Evolutionary conservation across 2,329 filamentous ascomycete species (phyloP), one percentile per base, ranked within the genome.

Genomic region (Aspergillus cejpii): DNA sequence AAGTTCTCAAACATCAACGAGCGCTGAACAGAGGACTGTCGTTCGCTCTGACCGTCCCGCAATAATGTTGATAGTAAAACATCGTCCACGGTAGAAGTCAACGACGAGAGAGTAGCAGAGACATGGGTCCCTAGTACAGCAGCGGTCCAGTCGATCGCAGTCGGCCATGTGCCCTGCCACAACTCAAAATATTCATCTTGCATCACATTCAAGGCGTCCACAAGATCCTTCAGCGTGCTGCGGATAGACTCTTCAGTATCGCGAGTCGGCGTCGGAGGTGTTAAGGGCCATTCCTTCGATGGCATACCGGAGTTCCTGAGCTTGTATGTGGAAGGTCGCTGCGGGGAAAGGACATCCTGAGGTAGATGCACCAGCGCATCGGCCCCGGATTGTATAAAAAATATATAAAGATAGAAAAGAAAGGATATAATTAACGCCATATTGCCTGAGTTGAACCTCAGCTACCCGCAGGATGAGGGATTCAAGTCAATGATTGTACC

Each of bases 81-180:
- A 53, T 73, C 70, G 6, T 69, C 62, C 20, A 83, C 68, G 8
- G 79, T 26, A 24, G 64, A 59, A 8, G 85, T 85, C 43, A 94
- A 70, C n/a, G 84, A 83, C 12, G 76, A 79, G 12, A 92, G 74
- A 2, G 83, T 78, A 11, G 82, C 85, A 0, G 87, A 84, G 27
- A 95, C 69, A 45, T 91, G 81, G 0, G 90, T 95, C 34, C 83
- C 82, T 55, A 87, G 73, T 6, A 96, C 87, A 3, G 91, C 90
- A 14, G 83, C 84, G 0, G 91, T 97, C 91, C 91, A 97, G 70
- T 96, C 91, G 58, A 94, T 96, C 24, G 86, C 79, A 1, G 76
- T 75, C 0, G 89, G 87, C 87, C 90, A 97, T 20, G 81, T 88
- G 8, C 86, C 89, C 27, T 84, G 71, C 75, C 85, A 85, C 3